These are phyloP conservation scores for Haberlea rhodopensis DNA, from an alignment of 257 asterid genomes.

Conservation along the genomic window DNA sequence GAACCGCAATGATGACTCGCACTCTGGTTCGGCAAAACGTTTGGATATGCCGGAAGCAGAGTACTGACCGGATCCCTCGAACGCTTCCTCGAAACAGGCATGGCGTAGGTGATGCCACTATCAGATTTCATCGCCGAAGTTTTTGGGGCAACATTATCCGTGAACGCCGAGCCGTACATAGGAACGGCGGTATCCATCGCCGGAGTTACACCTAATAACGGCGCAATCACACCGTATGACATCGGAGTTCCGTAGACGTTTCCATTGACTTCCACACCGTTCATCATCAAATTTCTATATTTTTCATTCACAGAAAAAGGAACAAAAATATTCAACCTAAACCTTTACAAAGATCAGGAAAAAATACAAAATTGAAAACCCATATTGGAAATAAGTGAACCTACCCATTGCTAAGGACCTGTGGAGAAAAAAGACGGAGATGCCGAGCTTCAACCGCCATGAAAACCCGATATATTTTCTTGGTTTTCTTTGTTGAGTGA, in stretches of 20 bases:
- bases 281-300: conserved; percentile 36
- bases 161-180: conserved; percentile 30
- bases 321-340: neutral
- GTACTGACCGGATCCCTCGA: conserved; percentile 41
- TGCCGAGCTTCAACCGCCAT: conserved; percentile 57
- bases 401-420: conserved; percentile 37
- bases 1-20: conserved; percentile 35
- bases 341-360: neutral
- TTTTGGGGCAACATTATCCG: conserved; percentile 25
- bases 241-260: conserved; percentile 20
- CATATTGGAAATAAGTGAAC: neutral
- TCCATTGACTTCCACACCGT: conserved; percentile 27
- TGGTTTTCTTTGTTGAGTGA: conserved; percentile 7
- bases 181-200: conserved; percentile 30
- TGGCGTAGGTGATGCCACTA: conserved; percentile 40
- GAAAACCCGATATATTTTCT: neutral
- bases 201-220: conserved; percentile 24
- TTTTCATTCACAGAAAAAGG: conserved; percentile 1
- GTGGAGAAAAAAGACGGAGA: conserved; percentile 37
- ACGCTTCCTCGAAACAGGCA: conserved; percentile 49
- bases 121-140: conserved; percentile 38
- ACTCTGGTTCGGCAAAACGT: conserved; percentile 21
- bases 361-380: neutral
- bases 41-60: conserved; percentile 26
- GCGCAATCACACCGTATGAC: conserved; percentile 29